Conservation (phyloP, 2,329 filamentous ascomycete species). For the Curvularia lunata region DNA sequence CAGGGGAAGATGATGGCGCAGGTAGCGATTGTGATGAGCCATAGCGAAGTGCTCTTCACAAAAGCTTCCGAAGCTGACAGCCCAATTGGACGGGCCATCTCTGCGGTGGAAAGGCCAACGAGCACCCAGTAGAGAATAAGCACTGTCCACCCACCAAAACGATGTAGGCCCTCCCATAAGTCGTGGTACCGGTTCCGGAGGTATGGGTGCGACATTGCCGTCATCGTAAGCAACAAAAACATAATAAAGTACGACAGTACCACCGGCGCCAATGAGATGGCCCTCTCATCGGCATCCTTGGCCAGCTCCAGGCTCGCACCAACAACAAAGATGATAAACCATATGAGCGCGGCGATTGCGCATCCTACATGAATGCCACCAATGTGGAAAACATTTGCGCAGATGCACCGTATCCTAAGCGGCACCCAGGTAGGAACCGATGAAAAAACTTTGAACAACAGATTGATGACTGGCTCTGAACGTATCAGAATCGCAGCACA, state of each 20-base stretch:
- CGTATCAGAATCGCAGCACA: constrained; percentile 44
- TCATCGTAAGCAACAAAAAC: constrained; percentile 39
- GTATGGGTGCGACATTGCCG: constrained; percentile 38
- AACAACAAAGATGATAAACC: constrained; percentile 55
- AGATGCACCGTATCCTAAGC: constrained; percentile 41
- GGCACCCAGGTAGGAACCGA: constrained; percentile 42
- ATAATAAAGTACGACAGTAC: constrained; percentile 43
- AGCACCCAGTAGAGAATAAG: constrained; percentile 48
- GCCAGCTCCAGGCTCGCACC: constrained; percentile 45
- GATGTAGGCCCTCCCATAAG: constrained; percentile 45
- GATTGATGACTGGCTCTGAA: constrained; percentile 47
- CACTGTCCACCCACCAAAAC: constrained; percentile 48
- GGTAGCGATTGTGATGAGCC: constrained; percentile 72
- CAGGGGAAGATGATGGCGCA: constrained; percentile 75
- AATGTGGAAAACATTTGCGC: constrained; percentile 46
- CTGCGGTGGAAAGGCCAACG: constrained; percentile 34
- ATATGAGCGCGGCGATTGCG: constrained; percentile 45
- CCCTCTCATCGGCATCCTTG: constrained; percentile 27
- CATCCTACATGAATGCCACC: constrained; percentile 49
- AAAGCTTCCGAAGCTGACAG: constrained; percentile 31
- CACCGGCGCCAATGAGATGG: constrained; percentile 28
- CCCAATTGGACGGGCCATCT: constrained; percentile 23
- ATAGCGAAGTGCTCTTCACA: constrained; percentile 58
- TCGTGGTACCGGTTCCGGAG: constrained; percentile 45
- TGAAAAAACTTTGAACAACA: constrained; percentile 45